Conservation (phyloP, 2,329 filamentous ascomycete genomes). For the Calycina herbarum region DNA sequence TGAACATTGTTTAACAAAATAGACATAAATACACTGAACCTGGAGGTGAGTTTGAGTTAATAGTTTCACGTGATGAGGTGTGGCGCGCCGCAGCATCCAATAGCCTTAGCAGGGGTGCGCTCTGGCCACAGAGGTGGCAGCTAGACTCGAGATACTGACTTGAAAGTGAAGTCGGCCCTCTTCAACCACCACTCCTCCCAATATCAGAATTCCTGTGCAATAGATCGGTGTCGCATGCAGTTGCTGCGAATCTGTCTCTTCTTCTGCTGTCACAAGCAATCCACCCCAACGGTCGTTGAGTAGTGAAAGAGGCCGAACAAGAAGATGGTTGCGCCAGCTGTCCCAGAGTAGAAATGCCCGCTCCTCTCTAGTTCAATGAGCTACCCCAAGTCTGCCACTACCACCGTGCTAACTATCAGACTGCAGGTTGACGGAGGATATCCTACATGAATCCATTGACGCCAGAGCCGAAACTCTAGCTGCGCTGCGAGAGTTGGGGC, state of each 20-base stretch:
- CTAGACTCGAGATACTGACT: too few relatives aligned
- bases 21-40: too few relatives aligned
- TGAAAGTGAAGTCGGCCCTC: background rate
- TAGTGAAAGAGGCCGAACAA: conserved; percentile 15
- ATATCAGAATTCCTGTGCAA: background rate
- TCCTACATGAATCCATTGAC: conserved; percentile 87
- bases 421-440: conserved; percentile 85
- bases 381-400: background rate
- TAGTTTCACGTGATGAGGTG: background rate
- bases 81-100: background rate
- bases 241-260: background rate
- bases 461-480: conserved; percentile 86
- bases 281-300: background rate
- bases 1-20: too few relatives aligned
- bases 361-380: background rate
- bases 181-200: background rate
- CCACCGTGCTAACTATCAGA: conserved; percentile 21
- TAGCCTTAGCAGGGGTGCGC: background rate
- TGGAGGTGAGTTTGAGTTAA: too few relatives aligned
- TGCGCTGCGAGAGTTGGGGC: conserved; percentile 86
- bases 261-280: background rate
- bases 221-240: background rate
- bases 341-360: conserved; percentile 65
- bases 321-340: conserved; percentile 57
- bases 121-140: background rate